Percentiles rank a stretch among this genome's conserved stretches.
phyloP scores from a whole-genome alignment of 306 rosid genomes.

The Cajanus cajan region DNA sequence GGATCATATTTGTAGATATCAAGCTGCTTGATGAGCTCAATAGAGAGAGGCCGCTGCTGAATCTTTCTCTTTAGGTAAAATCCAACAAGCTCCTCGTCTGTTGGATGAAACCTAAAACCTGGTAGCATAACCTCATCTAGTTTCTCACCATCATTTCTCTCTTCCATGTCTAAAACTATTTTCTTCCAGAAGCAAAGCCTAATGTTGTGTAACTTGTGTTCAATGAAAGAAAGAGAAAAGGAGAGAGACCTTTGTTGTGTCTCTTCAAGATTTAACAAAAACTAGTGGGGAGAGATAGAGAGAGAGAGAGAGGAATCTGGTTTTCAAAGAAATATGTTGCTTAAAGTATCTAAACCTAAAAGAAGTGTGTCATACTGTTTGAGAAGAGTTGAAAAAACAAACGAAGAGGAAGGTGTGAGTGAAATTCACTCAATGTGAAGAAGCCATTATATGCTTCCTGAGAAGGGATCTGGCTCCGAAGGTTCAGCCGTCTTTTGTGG shows the following conservation, averaged over 20 bases:
- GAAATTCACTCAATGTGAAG: constrained; percentile 52
- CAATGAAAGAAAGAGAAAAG: background rate
- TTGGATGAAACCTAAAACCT: constrained; percentile 96
- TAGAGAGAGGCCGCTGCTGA: constrained; percentile 74
- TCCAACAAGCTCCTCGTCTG: constrained; percentile 96
- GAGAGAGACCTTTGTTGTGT: constrained; percentile 6
- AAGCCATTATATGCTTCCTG: constrained; percentile 71
- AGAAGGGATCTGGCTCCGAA: constrained; percentile 81
- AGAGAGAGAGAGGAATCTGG: background rate
- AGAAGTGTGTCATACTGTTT: constrained; percentile 2
- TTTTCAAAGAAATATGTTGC: background rate
- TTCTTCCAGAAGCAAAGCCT: background rate
- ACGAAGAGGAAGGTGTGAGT: constrained; percentile 32
- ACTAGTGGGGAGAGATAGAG: background rate
- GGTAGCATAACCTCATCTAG: constrained; percentile 81
- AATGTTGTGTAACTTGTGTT: background rate
- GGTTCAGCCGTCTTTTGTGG: constrained; percentile 96
- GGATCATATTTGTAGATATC: constrained; percentile 96
- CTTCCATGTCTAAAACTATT: constrained; percentile 34
- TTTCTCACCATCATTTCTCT: constrained; percentile 49
- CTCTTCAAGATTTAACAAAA: background rate
- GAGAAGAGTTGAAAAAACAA: constrained; percentile 9
- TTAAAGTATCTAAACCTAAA: constrained; percentile 27
- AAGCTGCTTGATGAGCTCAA: constrained; percentile 86
- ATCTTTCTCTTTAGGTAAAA: constrained; percentile 85